These are phyloP conservation scores for Sarocladium strictum DNA, from an alignment of 2,329 filamentous ascomycete species.

Conservation along the genomic window DNA sequence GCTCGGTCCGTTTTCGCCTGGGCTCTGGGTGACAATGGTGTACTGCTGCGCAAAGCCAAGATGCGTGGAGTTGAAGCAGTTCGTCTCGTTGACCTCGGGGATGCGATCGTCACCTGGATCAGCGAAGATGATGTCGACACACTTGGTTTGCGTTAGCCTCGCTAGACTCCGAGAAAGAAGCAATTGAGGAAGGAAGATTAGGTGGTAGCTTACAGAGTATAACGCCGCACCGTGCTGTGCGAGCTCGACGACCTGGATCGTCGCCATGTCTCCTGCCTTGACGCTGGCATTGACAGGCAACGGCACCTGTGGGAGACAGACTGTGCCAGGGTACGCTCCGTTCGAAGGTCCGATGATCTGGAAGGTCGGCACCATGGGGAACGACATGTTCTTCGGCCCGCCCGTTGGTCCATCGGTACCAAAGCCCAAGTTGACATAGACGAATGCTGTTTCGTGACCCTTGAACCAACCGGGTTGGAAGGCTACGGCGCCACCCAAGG, in stretches of 20 bases:
- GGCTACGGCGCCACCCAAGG: constrained; percentile 77
- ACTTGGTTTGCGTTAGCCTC: too few species aligned
- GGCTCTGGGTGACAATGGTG: constrained; percentile 49
- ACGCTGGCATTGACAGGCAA: constrained; percentile 67
- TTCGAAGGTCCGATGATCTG: constrained; percentile 77
- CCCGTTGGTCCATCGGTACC: constrained; percentile 58
- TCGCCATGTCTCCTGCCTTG: constrained; percentile 79
- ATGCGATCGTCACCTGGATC: constrained; percentile 65
- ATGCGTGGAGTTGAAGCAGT: constrained; percentile 83
- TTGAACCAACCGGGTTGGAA: constrained; percentile 96
- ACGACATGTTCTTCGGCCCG: constrained; percentile 80
- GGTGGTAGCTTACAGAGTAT: constrained; percentile 59
- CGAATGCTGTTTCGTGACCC: constrained; percentile 73
- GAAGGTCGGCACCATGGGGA: constrained; percentile 73
- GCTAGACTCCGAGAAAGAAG: too few species aligned
- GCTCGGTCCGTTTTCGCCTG: constrained; percentile 23
- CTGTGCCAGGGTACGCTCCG: constrained; percentile 76
- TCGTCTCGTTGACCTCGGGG: constrained; percentile 66
- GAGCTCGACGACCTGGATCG: constrained; percentile 80
- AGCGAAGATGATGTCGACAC: constrained; percentile 89
- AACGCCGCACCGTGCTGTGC: constrained; percentile 79
- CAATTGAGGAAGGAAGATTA: background rate
- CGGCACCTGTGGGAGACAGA: constrained; percentile 87
- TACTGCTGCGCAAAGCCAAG: constrained; percentile 75
- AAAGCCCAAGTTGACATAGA: constrained; percentile 89